Base-by-base conservation (phyloP, 495 filamentous ascomycete species). In the Mytilinidion resinicola region DNA sequence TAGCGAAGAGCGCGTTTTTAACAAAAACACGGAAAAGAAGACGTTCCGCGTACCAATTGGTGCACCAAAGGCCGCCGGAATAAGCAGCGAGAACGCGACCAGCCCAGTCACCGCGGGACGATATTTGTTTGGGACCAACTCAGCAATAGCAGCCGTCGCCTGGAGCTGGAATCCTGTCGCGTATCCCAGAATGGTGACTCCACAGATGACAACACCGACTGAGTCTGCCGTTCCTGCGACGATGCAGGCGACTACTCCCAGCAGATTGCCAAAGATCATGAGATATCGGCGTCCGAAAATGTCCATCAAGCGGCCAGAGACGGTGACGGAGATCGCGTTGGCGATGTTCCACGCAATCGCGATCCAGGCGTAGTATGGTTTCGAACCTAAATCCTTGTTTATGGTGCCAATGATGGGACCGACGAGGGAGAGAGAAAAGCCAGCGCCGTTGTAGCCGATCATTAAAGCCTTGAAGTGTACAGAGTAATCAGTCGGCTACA, bases 141-240 rank as follows among this genome's bases (percentile, higher is more conserved):
- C 39, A 17, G 39, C 11, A 12, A 42, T 12, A 1, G 39, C 39
- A 12, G 39, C 39, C 39, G 39, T 12, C 17, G 39, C 39, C 12
- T 12, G 11, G 11, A 14, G 39, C 17, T 42, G 39, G 17, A 42
- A 14, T 42, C 39, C 39, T 12, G 12, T 17, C 11, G 12, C 39
- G 39, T 14, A 12, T 12, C 39, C 39, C 1, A 12, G 17, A 17
- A 42, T 42, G 39, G 39, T 14, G 9, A 17, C 11, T 4, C 39
- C 39, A 42, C 11, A 12, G 9, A 42, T 42, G 17, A 42, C 39
- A 42, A 42, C 17, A 42, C 39, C 39, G 52, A 65, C 65, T 15
- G 44, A 30, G 15, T 65, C 15, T 3, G 47, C 62, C 21, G 64
- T 67, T n/a, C 56, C 64, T 2, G 42, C 52, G 14, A 67, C 53